Percentiles rank a stretch among this genome's conserved stretches.
Conservation (phyloP, 257 asterid genomes). For the Solanum commersonii region DNA sequence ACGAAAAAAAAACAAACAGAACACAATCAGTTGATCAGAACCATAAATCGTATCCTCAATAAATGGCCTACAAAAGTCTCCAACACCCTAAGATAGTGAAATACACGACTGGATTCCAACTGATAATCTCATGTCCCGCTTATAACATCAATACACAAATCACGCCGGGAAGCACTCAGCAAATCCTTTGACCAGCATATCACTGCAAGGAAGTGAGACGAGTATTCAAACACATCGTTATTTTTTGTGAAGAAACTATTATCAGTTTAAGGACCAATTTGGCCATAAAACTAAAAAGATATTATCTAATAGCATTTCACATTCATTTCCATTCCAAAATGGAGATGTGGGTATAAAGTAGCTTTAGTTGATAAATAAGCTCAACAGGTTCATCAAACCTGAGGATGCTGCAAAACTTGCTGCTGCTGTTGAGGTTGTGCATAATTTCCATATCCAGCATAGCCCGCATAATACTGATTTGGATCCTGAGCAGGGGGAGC, state of each 20-base stretch:
- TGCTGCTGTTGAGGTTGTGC: conserved; percentile 34
- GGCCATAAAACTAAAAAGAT: not conserved
- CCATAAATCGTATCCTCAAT: not conserved
- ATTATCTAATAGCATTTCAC: not conserved
- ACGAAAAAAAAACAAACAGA: not conserved
- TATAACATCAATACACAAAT: not conserved
- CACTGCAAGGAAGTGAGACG: not conserved
- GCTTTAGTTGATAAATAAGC: not conserved
- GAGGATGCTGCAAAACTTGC: not conserved
- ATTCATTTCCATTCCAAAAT: not conserved
- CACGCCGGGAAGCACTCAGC: not conserved
- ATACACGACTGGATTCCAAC: not conserved
- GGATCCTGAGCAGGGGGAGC: conserved; percentile 78
- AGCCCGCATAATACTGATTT: conserved; percentile 60
- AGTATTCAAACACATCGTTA: not conserved
- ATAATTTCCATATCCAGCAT: conserved; percentile 66
- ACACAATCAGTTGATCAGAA: not conserved
- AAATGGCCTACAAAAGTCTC: not conserved
- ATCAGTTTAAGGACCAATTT: not conserved
- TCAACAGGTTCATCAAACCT: not conserved
- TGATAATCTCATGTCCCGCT: not conserved
- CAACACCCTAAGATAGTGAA: not conserved
- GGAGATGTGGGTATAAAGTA: not conserved
- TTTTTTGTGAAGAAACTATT: not conserved
- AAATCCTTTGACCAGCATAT: not conserved